These are phyloP conservation scores for Gloeophyllum trabeum DNA, from an alignment of 768 basidiomycete genomes.

Conservation along the genomic window DNA sequence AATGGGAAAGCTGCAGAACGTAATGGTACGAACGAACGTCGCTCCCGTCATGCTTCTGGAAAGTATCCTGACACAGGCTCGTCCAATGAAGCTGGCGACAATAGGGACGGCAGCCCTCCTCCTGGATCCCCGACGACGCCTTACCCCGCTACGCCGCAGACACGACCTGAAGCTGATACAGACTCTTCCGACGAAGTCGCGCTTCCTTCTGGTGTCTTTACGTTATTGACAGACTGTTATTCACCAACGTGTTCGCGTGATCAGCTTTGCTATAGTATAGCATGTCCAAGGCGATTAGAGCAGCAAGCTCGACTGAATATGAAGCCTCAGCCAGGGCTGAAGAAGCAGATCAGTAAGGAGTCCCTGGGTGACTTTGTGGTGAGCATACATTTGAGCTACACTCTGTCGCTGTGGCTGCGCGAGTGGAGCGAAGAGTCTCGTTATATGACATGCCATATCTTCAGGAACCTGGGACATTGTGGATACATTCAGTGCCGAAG, in stretches of 20 bases:
- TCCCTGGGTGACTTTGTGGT: slow-evolving; percentile 74
- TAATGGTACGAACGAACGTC: background rate
- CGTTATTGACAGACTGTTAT: slow-evolving; percentile 93
- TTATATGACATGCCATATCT: too few species aligned
- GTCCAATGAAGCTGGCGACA: slow-evolving; percentile 19
- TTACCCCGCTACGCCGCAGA: slow-evolving; percentile 17
- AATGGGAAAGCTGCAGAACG: background rate
- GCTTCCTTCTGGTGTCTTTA: slow-evolving; percentile 90
- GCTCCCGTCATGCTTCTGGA: background rate
- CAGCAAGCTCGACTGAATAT: slow-evolving; percentile 92
- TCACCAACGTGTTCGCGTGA: slow-evolving; percentile 95
- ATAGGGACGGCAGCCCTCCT: slow-evolving; percentile 19
- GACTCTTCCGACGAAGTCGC: slow-evolving; percentile 48
- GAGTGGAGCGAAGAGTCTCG: too few species aligned
- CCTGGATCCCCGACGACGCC: slow-evolving; percentile 8
- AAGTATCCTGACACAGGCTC: background rate
- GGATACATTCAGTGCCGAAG: slow-evolving; percentile 94
- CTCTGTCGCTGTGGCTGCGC: too few species aligned
- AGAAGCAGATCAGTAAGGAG: slow-evolving; percentile 73
- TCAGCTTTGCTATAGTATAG: slow-evolving; percentile 93
- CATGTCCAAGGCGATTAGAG: slow-evolving; percentile 87
- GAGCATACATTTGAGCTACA: too few species aligned
- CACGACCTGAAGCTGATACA: slow-evolving; percentile 28
- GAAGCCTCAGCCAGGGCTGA: slow-evolving; percentile 85
- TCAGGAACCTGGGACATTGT: slow-evolving; percentile 74